Percentiles rank a stretch among this genome's conserved stretches.
Conservation (phyloP, 768 basidiomycete species). For the Tubosaeta sp. region DNA sequence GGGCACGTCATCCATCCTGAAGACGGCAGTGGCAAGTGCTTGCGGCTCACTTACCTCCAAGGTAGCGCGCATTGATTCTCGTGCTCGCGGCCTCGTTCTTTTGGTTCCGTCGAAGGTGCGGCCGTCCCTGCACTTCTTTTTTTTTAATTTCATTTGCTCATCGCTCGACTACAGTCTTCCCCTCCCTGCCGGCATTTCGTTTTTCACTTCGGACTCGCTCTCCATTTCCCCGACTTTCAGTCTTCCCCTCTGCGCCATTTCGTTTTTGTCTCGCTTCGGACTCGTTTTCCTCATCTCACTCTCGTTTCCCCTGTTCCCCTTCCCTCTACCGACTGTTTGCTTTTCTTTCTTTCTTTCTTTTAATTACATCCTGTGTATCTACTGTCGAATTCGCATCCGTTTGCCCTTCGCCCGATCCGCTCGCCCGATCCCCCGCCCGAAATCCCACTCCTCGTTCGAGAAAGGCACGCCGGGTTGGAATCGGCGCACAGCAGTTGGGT, state of each 20-base stretch:
- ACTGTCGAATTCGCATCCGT: neutral
- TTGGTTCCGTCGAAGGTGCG: neutral
- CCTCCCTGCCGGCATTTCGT: too few relatives aligned
- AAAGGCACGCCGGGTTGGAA: neutral
- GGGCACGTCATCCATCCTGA: neutral
- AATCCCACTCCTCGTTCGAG: too few relatives aligned
- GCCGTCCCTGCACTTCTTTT: neutral
- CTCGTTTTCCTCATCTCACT: too few relatives aligned
- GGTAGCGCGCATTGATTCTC: neutral
- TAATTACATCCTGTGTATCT: too few relatives aligned
- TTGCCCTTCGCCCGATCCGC: neutral
- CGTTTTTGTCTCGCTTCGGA: too few relatives aligned
- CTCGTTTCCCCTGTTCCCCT: too few relatives aligned
- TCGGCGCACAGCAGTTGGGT: neutral
- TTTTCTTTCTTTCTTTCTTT: too few relatives aligned
- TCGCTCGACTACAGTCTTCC: neutral
- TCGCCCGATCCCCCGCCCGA: neutral
- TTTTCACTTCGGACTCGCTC: too few relatives aligned
- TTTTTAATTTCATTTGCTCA: neutral
- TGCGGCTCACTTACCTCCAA: neutral
- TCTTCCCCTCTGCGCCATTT: too few relatives aligned
- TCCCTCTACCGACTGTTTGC: too few relatives aligned
- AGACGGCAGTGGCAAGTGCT: neutral
- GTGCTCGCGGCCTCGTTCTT: neutral
- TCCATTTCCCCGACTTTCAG: too few relatives aligned